phyloP scores from a whole-genome alignment of 2,329 filamentous ascomycete genomes.

The Cladophialophora chaetospira region DNA sequence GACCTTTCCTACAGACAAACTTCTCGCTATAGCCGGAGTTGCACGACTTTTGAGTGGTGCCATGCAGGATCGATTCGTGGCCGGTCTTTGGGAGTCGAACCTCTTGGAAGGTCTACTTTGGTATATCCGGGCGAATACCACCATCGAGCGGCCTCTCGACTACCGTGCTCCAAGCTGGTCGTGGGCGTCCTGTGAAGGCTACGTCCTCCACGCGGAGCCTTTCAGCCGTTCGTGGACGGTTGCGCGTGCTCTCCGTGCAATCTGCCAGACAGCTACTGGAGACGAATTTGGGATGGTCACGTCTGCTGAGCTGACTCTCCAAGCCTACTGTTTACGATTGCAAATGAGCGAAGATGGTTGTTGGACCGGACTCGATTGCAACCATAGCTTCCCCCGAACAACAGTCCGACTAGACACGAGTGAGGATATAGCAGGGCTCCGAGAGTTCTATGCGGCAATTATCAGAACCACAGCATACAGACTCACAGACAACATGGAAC shows the following conservation, averaged over 20 bases:
- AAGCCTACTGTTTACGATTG: constrained; percentile 10
- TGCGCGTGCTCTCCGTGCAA: background rate
- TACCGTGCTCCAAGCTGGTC: constrained; percentile 28
- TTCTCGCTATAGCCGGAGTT: constrained; percentile 29
- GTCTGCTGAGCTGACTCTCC: constrained; percentile 9
- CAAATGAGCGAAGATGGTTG: background rate
- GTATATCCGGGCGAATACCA: constrained; percentile 18
- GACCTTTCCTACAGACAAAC: constrained; percentile 23
- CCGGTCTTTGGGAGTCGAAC: constrained; percentile 17
- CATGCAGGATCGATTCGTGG: constrained; percentile 14
- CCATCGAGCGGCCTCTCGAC: background rate
- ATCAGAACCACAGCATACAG: constrained; percentile 32
- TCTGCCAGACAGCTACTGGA: background rate
- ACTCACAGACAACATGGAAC: constrained; percentile 7
- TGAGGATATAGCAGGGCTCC: constrained; percentile 1
- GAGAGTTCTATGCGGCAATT: constrained; percentile 27
- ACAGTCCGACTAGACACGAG: constrained; percentile 12
- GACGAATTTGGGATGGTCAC: constrained; percentile 13
- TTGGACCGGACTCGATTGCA: constrained; percentile 5
- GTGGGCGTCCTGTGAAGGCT: constrained; percentile 26
- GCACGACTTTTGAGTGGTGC: constrained; percentile 16
- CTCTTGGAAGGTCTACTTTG: constrained; percentile 18
- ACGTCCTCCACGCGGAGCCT: constrained; percentile 18
- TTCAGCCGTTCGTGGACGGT: constrained; percentile 16
- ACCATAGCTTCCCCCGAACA: constrained; percentile 4